phyloP scores from a whole-genome alignment of 2,329 filamentous ascomycete genomes.

The Pseudogymnoascus sp. region DNA sequence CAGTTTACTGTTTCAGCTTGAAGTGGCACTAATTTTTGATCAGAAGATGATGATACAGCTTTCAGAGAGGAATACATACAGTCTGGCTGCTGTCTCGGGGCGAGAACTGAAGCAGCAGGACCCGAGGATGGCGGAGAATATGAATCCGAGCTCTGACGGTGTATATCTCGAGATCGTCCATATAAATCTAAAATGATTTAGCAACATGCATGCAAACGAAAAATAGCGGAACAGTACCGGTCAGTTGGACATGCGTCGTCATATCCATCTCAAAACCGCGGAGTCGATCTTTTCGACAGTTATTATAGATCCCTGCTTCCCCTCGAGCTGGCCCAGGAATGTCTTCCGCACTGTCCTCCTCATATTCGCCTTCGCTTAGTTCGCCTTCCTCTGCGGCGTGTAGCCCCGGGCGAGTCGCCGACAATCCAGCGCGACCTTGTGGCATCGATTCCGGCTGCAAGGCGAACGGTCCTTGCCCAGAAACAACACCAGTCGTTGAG shows the following conservation, averaged over 20 bases:
- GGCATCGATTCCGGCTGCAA: background rate
- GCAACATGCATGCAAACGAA: background rate
- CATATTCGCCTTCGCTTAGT: constrained; percentile 59
- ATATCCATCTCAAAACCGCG: background rate
- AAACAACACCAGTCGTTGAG: background rate
- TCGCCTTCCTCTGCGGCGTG: constrained; percentile 60
- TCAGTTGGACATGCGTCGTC: background rate
- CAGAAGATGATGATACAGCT: background rate
- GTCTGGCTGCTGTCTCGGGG: background rate
- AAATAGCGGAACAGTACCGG: background rate
- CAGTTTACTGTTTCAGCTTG: background rate
- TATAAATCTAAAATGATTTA: constrained; percentile 1
- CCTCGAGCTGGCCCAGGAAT: background rate
- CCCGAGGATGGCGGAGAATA: background rate
- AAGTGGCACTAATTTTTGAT: background rate
- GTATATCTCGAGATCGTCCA: background rate
- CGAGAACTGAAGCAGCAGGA: background rate
- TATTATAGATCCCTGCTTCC: background rate
- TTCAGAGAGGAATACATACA: background rate
- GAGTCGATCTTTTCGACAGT: background rate
- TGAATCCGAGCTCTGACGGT: constrained; percentile 4
- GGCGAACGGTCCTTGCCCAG: background rate
- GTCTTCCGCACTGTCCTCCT: constrained; percentile 31
- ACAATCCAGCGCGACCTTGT: background rate
- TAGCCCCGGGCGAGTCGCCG: constrained; percentile 8